Evolutionary conservation across 1,139 yeast genomes (phyloP).

Genomic region (Keqinozyma sinolaborantium): DNA sequence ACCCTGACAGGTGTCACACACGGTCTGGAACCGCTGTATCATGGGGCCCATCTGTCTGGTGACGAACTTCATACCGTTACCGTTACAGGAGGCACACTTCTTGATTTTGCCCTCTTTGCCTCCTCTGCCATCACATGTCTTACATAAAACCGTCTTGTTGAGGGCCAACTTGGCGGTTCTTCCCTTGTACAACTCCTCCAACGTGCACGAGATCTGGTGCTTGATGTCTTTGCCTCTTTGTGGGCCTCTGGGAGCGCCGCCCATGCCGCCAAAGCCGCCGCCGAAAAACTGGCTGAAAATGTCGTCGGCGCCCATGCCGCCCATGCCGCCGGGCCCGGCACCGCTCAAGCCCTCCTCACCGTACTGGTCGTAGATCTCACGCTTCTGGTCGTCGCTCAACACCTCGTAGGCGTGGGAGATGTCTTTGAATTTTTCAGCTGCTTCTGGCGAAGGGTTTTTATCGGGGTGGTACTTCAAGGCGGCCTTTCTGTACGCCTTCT

Average conservation of each 20-base stretch:
- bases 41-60: conserved; percentile 99
- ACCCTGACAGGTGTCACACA: conserved; percentile 91
- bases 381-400: conserved; percentile 80
- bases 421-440: conserved; percentile 95
- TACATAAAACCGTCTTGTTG: conserved; percentile 88
- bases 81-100: conserved; percentile 81
- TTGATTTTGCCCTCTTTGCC: conserved; percentile 91
- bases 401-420: conserved; percentile 88
- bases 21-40: conserved; percentile 96
- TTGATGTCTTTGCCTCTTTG: conserved; percentile 85
- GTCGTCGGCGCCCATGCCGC: conserved; percentile 81
- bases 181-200: conserved; percentile 94
- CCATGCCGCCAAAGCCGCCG: conserved; percentile 49
- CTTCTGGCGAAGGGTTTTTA: conserved; percentile 73
- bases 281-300: conserved; percentile 93
- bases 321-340: conserved; percentile 71
- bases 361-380: conserved; percentile 82
- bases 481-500: conserved; percentile 90
- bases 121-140: conserved; percentile 89
- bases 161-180: conserved; percentile 91
- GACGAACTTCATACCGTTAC: conserved; percentile 88
- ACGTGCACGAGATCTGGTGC: conserved; percentile 79
- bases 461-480: conserved; percentile 97
- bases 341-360: conserved; percentile 92
- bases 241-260: conserved; percentile 82